These are phyloP conservation scores for Thymus quinquecostatus DNA, from an alignment of 257 asterid species.

Conservation along the genomic window DNA sequence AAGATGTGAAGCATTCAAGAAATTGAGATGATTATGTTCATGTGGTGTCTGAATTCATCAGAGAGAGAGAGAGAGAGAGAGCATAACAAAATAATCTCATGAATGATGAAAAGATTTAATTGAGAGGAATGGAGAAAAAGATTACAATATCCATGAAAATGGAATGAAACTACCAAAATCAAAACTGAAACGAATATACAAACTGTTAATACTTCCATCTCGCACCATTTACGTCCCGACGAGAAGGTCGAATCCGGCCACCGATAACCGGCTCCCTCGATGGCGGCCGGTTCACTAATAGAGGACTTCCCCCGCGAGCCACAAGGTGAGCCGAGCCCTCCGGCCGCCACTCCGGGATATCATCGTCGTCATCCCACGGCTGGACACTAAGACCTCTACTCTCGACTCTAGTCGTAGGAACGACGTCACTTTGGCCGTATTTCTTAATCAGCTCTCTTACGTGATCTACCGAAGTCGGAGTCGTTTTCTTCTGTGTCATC, in stretches of 20 bases:
- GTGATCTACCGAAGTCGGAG: slow-evolving; percentile 61
- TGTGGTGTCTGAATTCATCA: not conserved
- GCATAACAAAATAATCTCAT: not conserved
- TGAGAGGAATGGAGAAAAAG: not conserved
- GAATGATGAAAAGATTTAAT: not conserved
- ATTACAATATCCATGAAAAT: not conserved
- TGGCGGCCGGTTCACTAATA: slow-evolving; percentile 21
- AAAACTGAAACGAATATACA: not conserved
- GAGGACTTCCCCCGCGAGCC: slow-evolving; percentile 18
- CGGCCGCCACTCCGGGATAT: slow-evolving; percentile 88
- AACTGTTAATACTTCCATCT: slow-evolving; percentile 43
- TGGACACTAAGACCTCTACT: slow-evolving; percentile 46
- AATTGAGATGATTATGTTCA: not conserved
- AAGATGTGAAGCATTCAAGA: not conserved
- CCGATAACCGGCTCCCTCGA: not conserved
- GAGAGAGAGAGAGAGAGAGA: too few species aligned
- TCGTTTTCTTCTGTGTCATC: slow-evolving; percentile 25
- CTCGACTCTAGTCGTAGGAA: slow-evolving; percentile 26
- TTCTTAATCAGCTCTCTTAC: slow-evolving; percentile 83
- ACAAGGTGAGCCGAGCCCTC: slow-evolving; percentile 36
- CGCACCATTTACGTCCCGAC: slow-evolving; percentile 21
- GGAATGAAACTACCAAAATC: not conserved
- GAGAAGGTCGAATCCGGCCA: slow-evolving; percentile 30
- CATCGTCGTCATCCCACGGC: slow-evolving; percentile 83
- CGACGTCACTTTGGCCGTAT: slow-evolving; percentile 68